A percentile compares a stretch with the other conserved stretches of the same genome.
Conservation (phyloP, 306 rosid species). For the Prunus kanzakura region DNA sequence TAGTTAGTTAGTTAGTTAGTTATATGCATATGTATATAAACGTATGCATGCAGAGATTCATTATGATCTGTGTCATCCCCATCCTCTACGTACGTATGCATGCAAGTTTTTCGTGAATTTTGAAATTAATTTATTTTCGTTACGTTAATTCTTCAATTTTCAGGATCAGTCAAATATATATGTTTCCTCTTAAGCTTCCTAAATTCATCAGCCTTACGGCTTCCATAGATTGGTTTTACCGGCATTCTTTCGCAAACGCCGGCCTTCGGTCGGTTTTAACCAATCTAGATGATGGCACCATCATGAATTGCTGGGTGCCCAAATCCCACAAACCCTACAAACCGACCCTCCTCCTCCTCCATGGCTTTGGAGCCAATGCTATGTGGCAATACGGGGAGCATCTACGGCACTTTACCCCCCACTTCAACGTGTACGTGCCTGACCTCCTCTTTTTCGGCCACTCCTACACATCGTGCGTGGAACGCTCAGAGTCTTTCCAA, state of each 20-base stretch:
- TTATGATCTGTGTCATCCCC: no score
- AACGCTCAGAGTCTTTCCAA: conserved; percentile 58
- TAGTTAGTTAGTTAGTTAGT: not conserved
- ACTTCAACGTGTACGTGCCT: conserved; percentile 67
- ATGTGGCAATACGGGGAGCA: conserved; percentile 78
- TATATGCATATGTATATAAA: not conserved
- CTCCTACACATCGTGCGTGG: conserved; percentile 46
- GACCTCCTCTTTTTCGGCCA: conserved; percentile 77
- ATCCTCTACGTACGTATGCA: not conserved
- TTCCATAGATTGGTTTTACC: conserved; percentile 56
- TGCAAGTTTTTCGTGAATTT: not conserved
- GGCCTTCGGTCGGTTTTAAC: conserved; percentile 55
- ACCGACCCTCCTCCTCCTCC: conserved; percentile 54
- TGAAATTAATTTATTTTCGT: not conserved
- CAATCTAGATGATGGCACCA: conserved; percentile 60
- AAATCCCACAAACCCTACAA: conserved; percentile 33
- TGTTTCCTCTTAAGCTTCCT: conserved; percentile 23
- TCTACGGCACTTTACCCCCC: conserved; percentile 32
- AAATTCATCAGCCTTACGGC: conserved; percentile 57
- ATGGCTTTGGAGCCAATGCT: conserved; percentile 82
- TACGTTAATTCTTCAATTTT: not conserved
- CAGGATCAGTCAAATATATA: not conserved
- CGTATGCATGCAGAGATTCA: not conserved
- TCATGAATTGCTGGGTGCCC: conserved; percentile 74
- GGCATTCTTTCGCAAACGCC: conserved; percentile 39